phyloP scores from a whole-genome alignment of 441 rosid species.

The Bocquillonia castaneifolia region DNA sequence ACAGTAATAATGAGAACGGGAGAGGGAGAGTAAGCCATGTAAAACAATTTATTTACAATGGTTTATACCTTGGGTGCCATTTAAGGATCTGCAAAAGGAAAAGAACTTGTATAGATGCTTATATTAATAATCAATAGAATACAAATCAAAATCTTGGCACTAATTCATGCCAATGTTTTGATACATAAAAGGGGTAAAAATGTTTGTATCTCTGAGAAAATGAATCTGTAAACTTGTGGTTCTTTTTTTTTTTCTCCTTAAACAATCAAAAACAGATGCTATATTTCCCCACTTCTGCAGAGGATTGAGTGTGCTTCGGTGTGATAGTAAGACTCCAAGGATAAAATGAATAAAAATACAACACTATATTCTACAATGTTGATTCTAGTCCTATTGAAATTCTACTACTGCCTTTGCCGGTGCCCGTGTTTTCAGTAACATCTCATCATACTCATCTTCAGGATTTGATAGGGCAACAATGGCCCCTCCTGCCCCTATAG shows the following conservation, averaged over 20 bases:
- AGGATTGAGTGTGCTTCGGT: neutral
- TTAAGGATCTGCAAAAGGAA: neutral
- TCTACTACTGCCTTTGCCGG: conserved; percentile 70
- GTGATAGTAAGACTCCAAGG: neutral
- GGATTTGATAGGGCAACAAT: conserved; percentile 77
- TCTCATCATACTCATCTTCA: conserved; percentile 80
- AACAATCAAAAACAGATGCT: conserved; percentile 4
- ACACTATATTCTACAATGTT: neutral
- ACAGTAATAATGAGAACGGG: too few species aligned
- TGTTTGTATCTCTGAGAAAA: neutral
- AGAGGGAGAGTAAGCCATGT: too few species aligned
- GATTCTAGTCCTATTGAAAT: conserved; percentile 26
- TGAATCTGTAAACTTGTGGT: neutral
- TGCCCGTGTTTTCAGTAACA: conserved; percentile 74
- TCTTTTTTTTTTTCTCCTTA: too few species aligned
- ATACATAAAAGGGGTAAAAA: neutral
- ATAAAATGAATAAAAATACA: neutral
- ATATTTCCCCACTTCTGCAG: conserved; percentile 9
- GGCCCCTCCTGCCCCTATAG: conserved; percentile 94
- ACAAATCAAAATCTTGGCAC: neutral
- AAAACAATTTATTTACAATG: too few species aligned
- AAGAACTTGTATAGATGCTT: neutral
- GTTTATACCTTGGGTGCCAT: too few species aligned
- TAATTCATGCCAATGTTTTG: neutral
- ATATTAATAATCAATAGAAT: neutral